Percentiles rank a stretch among this genome's conserved stretches.
These are phyloP conservation scores for Russula emetica DNA, from an alignment of 768 basidiomycete genomes.

Conservation along the genomic window DNA sequence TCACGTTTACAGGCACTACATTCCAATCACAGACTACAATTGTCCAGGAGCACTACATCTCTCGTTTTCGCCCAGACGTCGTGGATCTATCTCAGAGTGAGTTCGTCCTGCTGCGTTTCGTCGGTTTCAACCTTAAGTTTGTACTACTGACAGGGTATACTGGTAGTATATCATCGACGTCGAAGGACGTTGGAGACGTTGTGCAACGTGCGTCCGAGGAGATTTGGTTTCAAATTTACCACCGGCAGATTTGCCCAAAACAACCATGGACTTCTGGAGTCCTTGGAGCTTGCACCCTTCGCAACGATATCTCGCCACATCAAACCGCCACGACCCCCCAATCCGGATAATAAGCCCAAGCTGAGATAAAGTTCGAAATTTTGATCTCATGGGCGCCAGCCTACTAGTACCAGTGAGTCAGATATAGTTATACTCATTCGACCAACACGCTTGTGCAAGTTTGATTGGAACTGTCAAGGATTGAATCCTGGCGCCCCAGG, in stretches of 20 bases:
- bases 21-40: too few species aligned
- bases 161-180: conserved; percentile 1
- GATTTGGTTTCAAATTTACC: background rate
- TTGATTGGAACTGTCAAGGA: background rate
- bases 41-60: too few species aligned
- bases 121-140: too few species aligned
- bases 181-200: background rate
- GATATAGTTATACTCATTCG: background rate
- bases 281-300: background rate
- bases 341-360: background rate
- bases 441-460: conserved; percentile 6
- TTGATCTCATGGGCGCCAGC: background rate
- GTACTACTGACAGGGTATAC: background rate
- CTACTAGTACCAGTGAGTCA: background rate
- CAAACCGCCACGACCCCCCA: background rate
- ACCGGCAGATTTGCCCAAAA: background rate
- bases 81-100: too few species aligned
- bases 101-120: background rate
- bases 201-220: background rate
- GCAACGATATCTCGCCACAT: conserved; percentile 3
- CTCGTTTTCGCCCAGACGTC: too few species aligned
- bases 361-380: conserved; percentile 4
- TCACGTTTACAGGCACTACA: too few species aligned
- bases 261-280: too few species aligned
- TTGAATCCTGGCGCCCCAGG: background rate